These are phyloP conservation scores for Picocystis sp. DNA, from an alignment of 163 green algal genomes.

Conservation along the genomic window DNA sequence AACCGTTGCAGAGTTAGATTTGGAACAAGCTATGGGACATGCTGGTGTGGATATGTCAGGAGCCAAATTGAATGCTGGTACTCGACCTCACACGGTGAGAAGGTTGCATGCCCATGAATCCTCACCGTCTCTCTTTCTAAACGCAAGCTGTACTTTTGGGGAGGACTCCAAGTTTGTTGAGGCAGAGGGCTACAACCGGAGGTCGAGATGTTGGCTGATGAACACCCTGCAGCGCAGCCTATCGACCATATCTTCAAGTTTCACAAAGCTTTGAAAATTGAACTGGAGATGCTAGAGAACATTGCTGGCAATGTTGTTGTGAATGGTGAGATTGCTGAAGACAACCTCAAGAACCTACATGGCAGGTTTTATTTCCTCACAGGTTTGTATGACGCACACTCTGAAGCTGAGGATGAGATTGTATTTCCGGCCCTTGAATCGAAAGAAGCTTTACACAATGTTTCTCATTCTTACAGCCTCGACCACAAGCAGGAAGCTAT, in stretches of 20 bases:
- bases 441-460: constrained; percentile 85
- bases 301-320: constrained; percentile 19
- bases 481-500: constrained; percentile 89
- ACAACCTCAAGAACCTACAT: constrained; percentile 19
- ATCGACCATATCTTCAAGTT: constrained; percentile 99
- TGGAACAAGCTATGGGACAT: no score
- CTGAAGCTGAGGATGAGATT: constrained; percentile 78
- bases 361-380: constrained; percentile 86
- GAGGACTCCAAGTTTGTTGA: no score
- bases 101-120: no score
- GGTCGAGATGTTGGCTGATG: neutral
- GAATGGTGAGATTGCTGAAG: constrained; percentile 7
- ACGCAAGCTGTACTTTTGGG: no score
- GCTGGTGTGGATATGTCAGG: no score
- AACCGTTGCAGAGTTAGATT: no score
- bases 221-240: constrained; percentile 19
- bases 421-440: constrained; percentile 93
- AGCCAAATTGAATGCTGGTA: no score
- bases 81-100: no score
- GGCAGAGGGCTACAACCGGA: neutral
- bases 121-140: no score
- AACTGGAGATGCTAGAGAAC: constrained; percentile 63
- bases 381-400: constrained; percentile 68
- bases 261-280: constrained; percentile 68
- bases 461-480: constrained; percentile 91